phyloP scores from a whole-genome alignment of 2,329 filamentous ascomycete genomes.

The Sclerotinia nivalis region DNA sequence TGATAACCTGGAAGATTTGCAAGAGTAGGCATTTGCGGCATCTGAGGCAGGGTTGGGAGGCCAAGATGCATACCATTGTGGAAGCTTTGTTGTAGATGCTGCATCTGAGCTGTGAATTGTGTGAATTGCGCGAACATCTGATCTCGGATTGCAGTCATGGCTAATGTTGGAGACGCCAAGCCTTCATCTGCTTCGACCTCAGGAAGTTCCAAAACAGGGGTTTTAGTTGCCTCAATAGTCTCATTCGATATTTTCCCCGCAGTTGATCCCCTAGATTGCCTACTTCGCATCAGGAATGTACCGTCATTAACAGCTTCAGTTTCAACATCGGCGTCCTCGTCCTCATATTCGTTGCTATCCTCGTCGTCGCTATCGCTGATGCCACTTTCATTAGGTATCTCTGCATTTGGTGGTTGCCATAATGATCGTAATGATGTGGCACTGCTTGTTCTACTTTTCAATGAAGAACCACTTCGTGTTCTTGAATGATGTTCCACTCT shows the following conservation, averaged over 20 bases:
- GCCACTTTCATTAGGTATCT: conserved; percentile 41
- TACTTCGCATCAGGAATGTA: conserved; percentile 41
- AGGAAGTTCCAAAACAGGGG: conserved; percentile 36
- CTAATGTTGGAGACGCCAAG: conserved; percentile 57
- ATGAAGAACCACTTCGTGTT: conserved; percentile 64
- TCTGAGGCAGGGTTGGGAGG: conserved; percentile 60
- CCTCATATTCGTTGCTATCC: conserved; percentile 47
- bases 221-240: conserved; percentile 29
- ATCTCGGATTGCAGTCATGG: conserved; percentile 70
- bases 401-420: conserved; percentile 58
- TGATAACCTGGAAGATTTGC: conserved; percentile 71
- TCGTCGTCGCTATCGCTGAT: conserved; percentile 48
- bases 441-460: conserved; percentile 64
- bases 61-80: conserved; percentile 53
- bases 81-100: conserved; percentile 69
- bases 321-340: conserved; percentile 42
- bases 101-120: conserved; percentile 39
- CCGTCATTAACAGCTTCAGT: conserved; percentile 36
- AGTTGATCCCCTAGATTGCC: conserved; percentile 38
- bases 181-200: conserved; percentile 29
- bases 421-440: conserved; percentile 66
- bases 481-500: conserved; percentile 62
- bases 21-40: conserved; percentile 55
- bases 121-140: conserved; percentile 62
- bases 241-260: conserved; percentile 30